Percentiles rank a stretch among this genome's conserved stretches.
phyloP scores from a whole-genome alignment of 2,329 filamentous ascomycete genomes.

The Fusarium solani-melongenae region DNA sequence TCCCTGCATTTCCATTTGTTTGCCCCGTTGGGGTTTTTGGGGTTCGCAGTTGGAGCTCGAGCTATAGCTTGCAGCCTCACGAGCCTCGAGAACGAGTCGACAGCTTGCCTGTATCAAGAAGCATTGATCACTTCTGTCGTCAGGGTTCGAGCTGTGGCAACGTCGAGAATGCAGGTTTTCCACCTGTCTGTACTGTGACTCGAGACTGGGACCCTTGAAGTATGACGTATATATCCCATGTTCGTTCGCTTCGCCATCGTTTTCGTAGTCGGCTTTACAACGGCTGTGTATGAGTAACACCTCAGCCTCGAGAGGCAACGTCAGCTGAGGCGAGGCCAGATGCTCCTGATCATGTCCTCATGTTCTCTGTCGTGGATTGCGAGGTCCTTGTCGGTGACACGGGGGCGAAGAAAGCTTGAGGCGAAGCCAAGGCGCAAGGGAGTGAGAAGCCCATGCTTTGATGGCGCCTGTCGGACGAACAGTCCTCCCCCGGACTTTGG shows the following conservation, averaged over 20 bases:
- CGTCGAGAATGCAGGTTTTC: background rate
- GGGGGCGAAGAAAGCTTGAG: background rate
- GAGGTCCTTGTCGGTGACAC: background rate
- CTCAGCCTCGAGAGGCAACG: slow-evolving; percentile 22
- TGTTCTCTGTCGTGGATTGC: background rate
- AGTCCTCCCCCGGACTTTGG: slow-evolving; percentile 31
- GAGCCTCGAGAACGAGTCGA: slow-evolving; percentile 1
- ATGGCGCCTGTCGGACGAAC: slow-evolving; percentile 12
- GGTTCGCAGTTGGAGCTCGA: slow-evolving; percentile 19
- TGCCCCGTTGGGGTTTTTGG: slow-evolving; percentile 30
- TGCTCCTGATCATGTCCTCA: background rate
- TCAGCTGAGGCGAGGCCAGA: slow-evolving; percentile 8
- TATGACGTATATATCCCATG: slow-evolving; percentile 25
- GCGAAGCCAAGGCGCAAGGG: slow-evolving; percentile 6
- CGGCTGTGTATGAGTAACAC: slow-evolving; percentile 14
- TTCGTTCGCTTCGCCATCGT: slow-evolving; percentile 8
- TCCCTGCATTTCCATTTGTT: slow-evolving; percentile 42
- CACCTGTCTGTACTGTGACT: slow-evolving; percentile 17
- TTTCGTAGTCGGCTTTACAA: slow-evolving; percentile 28
- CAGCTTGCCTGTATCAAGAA: slow-evolving; percentile 19
- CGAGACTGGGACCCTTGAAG: slow-evolving; percentile 14
- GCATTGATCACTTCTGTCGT: slow-evolving; percentile 6
- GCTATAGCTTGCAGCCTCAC: slow-evolving; percentile 12
- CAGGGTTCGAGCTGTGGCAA: background rate
- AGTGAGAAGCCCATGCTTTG: slow-evolving; percentile 14